These are phyloP conservation scores for Pythium pyrilobum DNA, from an alignment of 352 stramenopile species.

Conservation along the genomic window DNA sequence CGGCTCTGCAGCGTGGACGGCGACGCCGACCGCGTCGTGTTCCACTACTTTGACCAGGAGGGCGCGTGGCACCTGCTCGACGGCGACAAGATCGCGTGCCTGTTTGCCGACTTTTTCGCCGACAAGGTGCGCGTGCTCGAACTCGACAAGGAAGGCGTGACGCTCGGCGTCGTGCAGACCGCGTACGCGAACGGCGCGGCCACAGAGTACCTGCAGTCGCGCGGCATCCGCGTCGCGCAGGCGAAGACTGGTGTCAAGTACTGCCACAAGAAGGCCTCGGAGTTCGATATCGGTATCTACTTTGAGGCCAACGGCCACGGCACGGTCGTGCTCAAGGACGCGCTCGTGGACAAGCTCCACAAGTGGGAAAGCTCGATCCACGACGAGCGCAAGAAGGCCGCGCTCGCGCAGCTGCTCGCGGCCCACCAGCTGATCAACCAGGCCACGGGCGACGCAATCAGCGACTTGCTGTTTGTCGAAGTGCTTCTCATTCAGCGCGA, in stretches of 20 bases:
- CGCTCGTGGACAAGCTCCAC: constrained; percentile 79
- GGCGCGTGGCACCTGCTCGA: constrained; percentile 89
- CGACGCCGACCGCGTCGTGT: constrained; percentile 98
- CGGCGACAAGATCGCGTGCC: constrained; percentile 97
- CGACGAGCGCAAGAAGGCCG: constrained; percentile 77
- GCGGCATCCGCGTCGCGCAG: constrained; percentile 71
- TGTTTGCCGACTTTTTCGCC: constrained; percentile 93
- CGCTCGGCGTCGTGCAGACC: constrained; percentile 97
- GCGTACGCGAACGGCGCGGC: constrained; percentile 98
- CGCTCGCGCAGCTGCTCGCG: constrained; percentile 77
- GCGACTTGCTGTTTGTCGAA: constrained; percentile 95
- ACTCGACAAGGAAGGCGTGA: constrained; percentile 71
- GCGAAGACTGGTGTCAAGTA: constrained; percentile 98
- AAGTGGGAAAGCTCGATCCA: constrained; percentile 71
- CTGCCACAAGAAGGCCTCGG: constrained; percentile 92
- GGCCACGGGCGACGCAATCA: constrained; percentile 96
- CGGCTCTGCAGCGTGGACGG: constrained; percentile 95
- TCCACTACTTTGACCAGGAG: constrained; percentile 89
- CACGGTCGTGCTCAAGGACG: constrained; percentile 95
- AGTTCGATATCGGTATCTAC: constrained; percentile 98
- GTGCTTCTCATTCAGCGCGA: constrained; percentile 89
- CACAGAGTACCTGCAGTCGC: constrained; percentile 82
- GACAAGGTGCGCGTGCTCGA: constrained; percentile 83
- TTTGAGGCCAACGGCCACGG: constrained; percentile 99
- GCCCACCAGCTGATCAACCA: constrained; percentile 95